Evolutionary conservation across 179 eudicot species (phyloP).

Genomic region (Amaranthus tricolor): DNA sequence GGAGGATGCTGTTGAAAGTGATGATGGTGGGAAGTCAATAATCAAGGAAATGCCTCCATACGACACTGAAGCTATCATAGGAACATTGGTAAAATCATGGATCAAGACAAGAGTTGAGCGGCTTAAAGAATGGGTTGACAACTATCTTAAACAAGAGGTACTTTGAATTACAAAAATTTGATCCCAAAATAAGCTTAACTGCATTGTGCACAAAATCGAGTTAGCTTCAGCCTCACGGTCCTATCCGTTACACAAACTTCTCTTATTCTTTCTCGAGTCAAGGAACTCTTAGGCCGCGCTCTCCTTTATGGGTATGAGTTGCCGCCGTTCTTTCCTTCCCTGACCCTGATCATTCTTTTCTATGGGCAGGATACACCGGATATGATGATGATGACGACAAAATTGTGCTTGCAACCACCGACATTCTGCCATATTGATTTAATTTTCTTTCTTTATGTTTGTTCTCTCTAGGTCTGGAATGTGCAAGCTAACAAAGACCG

Average conservation of each 20-base stretch:
- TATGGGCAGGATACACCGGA: too few relatives aligned
- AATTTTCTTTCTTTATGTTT: not conserved
- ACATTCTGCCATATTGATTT: not conserved
- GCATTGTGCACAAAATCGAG: too few relatives aligned
- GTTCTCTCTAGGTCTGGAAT: conserved; percentile 61
- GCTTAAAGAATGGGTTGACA: conserved; percentile 71
- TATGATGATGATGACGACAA: too few relatives aligned
- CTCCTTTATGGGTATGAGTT: too few relatives aligned
- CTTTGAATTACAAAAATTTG: not conserved
- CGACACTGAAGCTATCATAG: conserved; percentile 71
- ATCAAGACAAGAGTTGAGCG: conserved; percentile 72
- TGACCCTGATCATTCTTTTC: not conserved
- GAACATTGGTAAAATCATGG: conserved; percentile 76
- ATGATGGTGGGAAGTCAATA: conserved; percentile 87
- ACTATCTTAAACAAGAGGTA: conserved; percentile 88
- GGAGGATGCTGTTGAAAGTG: conserved; percentile 89
- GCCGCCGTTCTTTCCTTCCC: not conserved
- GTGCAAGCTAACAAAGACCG: conserved; percentile 74
- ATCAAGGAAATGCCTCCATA: conserved; percentile 90
- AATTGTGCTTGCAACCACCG: too few relatives aligned
- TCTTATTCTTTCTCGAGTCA: too few relatives aligned
- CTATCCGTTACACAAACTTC: too few relatives aligned
- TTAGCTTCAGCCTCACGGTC: too few relatives aligned
- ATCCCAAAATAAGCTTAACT: too few relatives aligned
- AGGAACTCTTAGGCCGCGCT: too few relatives aligned